Evolutionary conservation across 1,284 basidiomycete species (phyloP).

Genomic region (Uromyces viciae-fabae): DNA sequence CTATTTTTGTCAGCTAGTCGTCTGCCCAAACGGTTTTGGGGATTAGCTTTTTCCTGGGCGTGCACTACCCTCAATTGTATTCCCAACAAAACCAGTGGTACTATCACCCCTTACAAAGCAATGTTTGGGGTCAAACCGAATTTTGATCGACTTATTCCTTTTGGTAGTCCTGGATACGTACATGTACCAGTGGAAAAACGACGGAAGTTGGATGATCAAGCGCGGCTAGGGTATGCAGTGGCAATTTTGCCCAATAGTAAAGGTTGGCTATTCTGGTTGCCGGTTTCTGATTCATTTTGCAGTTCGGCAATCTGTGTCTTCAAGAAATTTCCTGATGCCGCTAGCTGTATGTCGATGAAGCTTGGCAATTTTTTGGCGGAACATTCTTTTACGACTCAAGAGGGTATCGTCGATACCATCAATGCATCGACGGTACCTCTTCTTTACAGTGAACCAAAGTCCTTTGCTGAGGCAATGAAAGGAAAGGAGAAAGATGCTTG

Average conservation of each 20-base stretch:
- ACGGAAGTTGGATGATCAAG: not conserved
- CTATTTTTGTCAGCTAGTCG: not conserved
- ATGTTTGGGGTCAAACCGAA: not conserved
- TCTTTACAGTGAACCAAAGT: not conserved
- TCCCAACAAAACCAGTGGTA: not conserved
- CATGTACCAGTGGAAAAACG: not conserved
- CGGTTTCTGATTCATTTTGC: not conserved
- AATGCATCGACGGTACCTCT: not conserved
- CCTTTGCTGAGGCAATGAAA: not conserved
- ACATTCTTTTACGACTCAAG: not conserved
- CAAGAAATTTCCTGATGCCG: not conserved
- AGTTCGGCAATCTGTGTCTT: not conserved
- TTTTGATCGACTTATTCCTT: not conserved
- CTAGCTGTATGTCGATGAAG: not conserved
- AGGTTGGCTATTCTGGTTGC: constrained; percentile 1
- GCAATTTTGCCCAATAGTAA: not conserved
- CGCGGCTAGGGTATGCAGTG: not conserved
- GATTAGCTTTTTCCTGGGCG: not conserved
- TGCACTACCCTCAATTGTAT: not conserved
- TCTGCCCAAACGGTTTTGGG: not conserved
- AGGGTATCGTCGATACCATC: not conserved
- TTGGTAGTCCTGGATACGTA: not conserved
- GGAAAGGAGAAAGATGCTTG: not conserved
- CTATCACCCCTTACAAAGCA: not conserved
- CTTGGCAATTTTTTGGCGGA: not conserved